These are phyloP conservation scores for Termitomyces eurrhizus DNA, from an alignment of 768 basidiomycete species.

Conservation along the genomic window DNA sequence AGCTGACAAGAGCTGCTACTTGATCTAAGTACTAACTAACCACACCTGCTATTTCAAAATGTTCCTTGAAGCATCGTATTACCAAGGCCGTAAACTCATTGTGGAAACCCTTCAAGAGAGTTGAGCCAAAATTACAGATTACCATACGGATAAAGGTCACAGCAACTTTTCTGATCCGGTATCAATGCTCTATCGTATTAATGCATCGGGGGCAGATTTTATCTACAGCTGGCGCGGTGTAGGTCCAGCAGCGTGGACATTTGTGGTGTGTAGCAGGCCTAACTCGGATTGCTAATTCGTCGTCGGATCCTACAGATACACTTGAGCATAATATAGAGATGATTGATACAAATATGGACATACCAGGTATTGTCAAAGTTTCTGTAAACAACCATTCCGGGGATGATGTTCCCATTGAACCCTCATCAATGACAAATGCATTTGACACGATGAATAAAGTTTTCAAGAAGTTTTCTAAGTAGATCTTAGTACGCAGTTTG, in stretches of 20 bases:
- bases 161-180: neutral
- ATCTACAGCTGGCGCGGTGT: conserved; percentile 47
- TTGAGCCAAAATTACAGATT: conserved; percentile 4
- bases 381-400: conserved; percentile 49
- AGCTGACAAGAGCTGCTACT: neutral
- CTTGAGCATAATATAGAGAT: neutral
- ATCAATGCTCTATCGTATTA: conserved; percentile 19
- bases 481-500: neutral
- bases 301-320: conserved; percentile 20
- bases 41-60: neutral
- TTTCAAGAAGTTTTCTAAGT: conserved; percentile 58
- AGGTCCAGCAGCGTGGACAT: conserved; percentile 93
- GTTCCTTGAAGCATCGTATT: neutral
- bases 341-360: conserved; percentile 5
- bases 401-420: conserved; percentile 33
- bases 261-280: conserved; percentile 59
- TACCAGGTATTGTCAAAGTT: conserved; percentile 43
- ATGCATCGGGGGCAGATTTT: conserved; percentile 65
- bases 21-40: neutral
- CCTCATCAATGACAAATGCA: conserved; percentile 47
- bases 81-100: neutral
- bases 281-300: conserved; percentile 46
- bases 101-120: neutral
- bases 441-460: conserved; percentile 82
- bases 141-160: conserved; percentile 1